These are phyloP conservation scores for Prunus mume DNA, from an alignment of 306 rosid species.

Conservation along the genomic window DNA sequence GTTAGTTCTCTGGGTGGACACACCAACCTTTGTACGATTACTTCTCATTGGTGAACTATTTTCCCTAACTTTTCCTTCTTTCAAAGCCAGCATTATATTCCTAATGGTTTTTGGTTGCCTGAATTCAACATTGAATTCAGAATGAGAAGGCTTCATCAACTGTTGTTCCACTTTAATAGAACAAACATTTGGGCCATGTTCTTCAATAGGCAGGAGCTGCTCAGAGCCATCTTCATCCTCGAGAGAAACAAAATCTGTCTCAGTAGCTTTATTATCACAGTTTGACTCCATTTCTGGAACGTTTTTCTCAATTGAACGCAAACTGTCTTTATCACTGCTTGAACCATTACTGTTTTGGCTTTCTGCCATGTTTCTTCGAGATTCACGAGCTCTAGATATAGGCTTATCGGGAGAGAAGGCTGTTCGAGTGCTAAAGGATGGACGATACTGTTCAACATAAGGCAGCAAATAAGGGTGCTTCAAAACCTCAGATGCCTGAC, in stretches of 20 bases:
- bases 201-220: conserved; percentile 47
- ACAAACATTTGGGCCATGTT: conserved; percentile 35
- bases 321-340: conserved; percentile 82
- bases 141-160: conserved; percentile 39
- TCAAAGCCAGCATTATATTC: conserved; percentile 80
- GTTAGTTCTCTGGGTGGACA: conserved; percentile 44
- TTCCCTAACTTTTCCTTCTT: conserved; percentile 81
- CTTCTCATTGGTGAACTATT: conserved; percentile 81
- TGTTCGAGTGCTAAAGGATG: conserved; percentile 56
- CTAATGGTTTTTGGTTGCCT: conserved; percentile 76
- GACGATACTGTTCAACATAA: conserved; percentile 74
- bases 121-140: conserved; percentile 54
- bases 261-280: conserved; percentile 50
- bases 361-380: conserved; percentile 73
- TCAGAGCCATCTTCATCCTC: conserved; percentile 64
- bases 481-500: conserved; percentile 91
- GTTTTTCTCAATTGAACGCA: conserved; percentile 66
- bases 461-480: conserved; percentile 97
- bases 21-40: conserved; percentile 51
- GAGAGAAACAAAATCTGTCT: conserved; percentile 49
- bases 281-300: conserved; percentile 30
- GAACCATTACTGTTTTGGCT: conserved; percentile 88
- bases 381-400: conserved; percentile 34
- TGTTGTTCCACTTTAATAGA: conserved; percentile 42
- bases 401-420: conserved; percentile 61